A percentile compares a stretch with the other conserved stretches of the same genome.
Evolutionary conservation across 768 basidiomycete species (phyloP).

Genomic region (Mycena vulgaris): DNA sequence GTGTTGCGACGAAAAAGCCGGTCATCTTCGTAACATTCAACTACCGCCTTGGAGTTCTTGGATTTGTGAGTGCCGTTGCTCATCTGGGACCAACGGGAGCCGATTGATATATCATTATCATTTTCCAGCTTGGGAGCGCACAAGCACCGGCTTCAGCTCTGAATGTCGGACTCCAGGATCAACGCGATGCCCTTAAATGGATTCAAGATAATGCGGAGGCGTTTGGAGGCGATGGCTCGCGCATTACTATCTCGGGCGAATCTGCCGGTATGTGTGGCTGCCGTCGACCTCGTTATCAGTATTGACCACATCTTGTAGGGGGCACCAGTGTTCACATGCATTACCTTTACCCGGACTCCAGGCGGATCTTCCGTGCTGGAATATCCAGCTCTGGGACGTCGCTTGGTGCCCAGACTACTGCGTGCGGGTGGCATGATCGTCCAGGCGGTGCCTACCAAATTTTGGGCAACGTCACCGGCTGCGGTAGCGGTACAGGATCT

Average conservation of each 20-base stretch:
- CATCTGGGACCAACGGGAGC: too few relatives aligned
- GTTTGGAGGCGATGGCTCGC: slow-evolving; percentile 7
- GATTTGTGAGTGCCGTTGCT: slow-evolving; percentile 7
- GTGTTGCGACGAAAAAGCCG: slow-evolving; percentile 7
- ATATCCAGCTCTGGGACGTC: slow-evolving; percentile 10
- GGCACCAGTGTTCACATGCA: slow-evolving; percentile 10
- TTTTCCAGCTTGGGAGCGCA: slow-evolving; percentile 10
- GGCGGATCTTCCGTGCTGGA: slow-evolving; percentile 6
- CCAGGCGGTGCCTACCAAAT: slow-evolving; percentile 8
- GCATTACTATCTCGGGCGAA: slow-evolving; percentile 12
- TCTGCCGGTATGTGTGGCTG: slow-evolving; percentile 6
- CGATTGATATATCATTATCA: neutral
- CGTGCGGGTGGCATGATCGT: slow-evolving; percentile 15
- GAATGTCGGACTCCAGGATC: neutral
- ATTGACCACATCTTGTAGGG: neutral
- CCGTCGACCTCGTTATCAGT: neutral
- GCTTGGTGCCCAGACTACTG: neutral
- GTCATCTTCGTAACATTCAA: slow-evolving; percentile 17
- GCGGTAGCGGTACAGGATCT: slow-evolving; percentile 1
- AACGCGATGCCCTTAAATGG: slow-evolving; percentile 7
- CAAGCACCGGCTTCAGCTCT: neutral
- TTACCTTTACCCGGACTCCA: slow-evolving; percentile 14
- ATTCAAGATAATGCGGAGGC: slow-evolving; percentile 19
- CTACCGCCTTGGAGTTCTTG: slow-evolving; percentile 14
- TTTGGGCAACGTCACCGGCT: slow-evolving; percentile 6